A percentile compares a stretch with the other conserved stretches of the same genome.
phyloP scores from a whole-genome alignment of 176 grass and related monocot genomes.

The Rhynchospora breviuscula region DNA sequence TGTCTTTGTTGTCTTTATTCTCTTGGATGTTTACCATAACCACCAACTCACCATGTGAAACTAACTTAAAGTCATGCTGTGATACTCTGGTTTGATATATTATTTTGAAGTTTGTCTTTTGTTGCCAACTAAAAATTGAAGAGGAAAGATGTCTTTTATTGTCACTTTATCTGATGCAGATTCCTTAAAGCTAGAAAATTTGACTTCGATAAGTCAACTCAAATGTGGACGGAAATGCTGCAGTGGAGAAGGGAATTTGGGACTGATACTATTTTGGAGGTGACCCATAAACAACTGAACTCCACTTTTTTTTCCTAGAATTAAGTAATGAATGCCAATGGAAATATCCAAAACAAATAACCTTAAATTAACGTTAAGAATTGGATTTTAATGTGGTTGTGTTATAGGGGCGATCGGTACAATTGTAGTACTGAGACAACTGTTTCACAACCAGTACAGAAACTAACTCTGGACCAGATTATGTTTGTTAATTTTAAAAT shows the following conservation, averaged over 20 bases:
- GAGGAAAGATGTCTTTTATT: neutral
- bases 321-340: neutral
- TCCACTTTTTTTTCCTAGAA: neutral
- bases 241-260: conserved; percentile 83
- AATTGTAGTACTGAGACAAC: neutral
- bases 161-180: conserved; percentile 42
- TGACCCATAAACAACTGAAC: conserved; percentile 6
- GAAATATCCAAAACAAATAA: neutral
- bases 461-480: neutral
- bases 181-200: conserved; percentile 98
- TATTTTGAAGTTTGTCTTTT: conserved; percentile 12
- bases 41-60: conserved; percentile 18
- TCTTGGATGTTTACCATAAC: neutral
- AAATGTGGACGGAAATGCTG: conserved; percentile 98
- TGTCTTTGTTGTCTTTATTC: neutral
- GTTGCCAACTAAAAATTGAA: conserved; percentile 19
- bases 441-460: neutral
- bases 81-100: neutral
- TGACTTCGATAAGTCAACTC: conserved; percentile 67
- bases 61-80: neutral
- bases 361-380: neutral
- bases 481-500: neutral
- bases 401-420: neutral
- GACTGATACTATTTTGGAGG: conserved; percentile 79
- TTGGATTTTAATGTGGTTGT: neutral